Evolutionary conservation across 345 rosid genomes (phyloP), one percentile per base, ranked within the genome.

Genomic region (Eucalyptus caleyi): DNA sequence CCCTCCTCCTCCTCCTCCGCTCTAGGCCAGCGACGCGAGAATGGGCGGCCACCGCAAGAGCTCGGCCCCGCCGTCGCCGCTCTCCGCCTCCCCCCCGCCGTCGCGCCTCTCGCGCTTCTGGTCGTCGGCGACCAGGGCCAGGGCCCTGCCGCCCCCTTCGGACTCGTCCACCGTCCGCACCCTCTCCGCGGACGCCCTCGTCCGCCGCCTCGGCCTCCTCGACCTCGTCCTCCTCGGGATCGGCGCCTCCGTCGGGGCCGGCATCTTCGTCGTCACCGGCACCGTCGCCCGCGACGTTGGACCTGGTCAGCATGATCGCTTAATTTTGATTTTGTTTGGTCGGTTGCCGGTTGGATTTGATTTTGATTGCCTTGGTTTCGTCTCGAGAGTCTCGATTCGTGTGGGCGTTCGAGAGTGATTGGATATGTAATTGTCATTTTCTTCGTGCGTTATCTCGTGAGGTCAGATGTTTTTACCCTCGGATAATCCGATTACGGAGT

Each of bases 161-260:
- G 89, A 50, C 40, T 83, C 53, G 89, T 91, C 94, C 44, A 16
- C 93, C 91, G 90, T 88, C 90, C 90, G 87, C 86, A 51, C 93
- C 44, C 85, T 80, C 80, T 88, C 94, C 87, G 88, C 92, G 67
- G 94, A 96, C 86, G 95, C 93, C 86, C 96, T 98, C 89, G 87
- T 94, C 85, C 99, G 99, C 88, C 97, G 97, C 11, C 99, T 98
- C 88, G 94, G 96, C 86, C 95, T 98, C 87, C 87, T 96, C 89
- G 99, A 98, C 89, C 98, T 98, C 90, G 54, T 98, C 81, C 94
- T 97, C 62, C 87, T 98, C 88, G 99, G 99, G 60, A 88, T 98
- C 89, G 99, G 99, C 51, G 99, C 99, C 51, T 97, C 99, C 45
- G 92, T 98, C 85, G 99, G 98, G 42, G 98, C 99, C 89, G 99